Evolutionary conservation across 1,284 basidiomycete species (phyloP), one percentile per base, ranked within the genome.

Genomic region (Trichosporon inkin): DNA sequence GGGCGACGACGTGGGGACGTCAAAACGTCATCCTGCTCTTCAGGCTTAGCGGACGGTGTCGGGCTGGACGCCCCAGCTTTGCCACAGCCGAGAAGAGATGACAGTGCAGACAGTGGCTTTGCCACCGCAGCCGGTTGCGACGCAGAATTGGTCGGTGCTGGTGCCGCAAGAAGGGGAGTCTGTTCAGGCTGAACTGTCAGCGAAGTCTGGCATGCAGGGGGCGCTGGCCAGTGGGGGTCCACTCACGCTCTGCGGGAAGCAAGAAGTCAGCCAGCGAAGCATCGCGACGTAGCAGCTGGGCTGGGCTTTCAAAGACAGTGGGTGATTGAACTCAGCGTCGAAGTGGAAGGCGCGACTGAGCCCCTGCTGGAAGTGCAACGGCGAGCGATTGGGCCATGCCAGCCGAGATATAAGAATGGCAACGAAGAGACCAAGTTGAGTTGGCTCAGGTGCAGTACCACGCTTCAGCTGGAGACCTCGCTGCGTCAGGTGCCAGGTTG

Each of bases 191-290:
- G n/a, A 6, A 49, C 8, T 5, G 44, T 49, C 24, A 49, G 44
- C 24, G 24, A 16, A 5, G 28, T 8, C 20, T 5, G 24, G 13
- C 4, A 28, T 6, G 20, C 22, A 16, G 41, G 20, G 36, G 4
- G 13, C 13, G 11, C 11, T 5, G 13, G 11, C 4, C 19, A 20
- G 22, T 4, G 8, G 6, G 40, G 20, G 24, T 14, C 11, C 3
- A 49, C 44, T 49, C 44, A 49, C 44, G 44, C 22, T 49, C 44
- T 49, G 44, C 44, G 10, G 22, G 22, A 49, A 49, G 44, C 44
- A 49, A 24, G 22, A 32, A 16, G 44, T 49, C 44, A 49, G 44
- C 44, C 44, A 49, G 44, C 44, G 44, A 16, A 49, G 44, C 28
- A 32, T 32, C 28, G 28, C 28, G 28, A 49, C 10, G 24, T 49